Base-by-base conservation (phyloP, 192 early-diverging fungal species). In the Funneliformis geosporum region DNA sequence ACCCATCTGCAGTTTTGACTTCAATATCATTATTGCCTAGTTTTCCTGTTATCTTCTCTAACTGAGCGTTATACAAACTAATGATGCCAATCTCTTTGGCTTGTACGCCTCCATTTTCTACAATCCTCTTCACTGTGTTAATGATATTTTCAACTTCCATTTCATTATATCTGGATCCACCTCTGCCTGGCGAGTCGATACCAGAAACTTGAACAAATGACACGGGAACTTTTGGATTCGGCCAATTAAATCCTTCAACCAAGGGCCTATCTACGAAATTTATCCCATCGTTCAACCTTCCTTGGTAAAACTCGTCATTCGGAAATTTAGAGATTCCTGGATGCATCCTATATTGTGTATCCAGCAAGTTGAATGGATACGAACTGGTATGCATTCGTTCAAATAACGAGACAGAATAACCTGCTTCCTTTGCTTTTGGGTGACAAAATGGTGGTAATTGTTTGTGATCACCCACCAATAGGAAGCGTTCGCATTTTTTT, bases 61-160 rank as follows among this genome's bases (percentile, higher is more conserved):
- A 25, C 61, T 64, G 61, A 25, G 61, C 61, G 9, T 18, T 23
- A 64, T 64, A 64, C 61, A 64, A 64, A 64, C 61, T 64, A 64
- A 64, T 64, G 23, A 64, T 64, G 61, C 61, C 61, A 23, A 64
- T 25, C 0, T 64, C 61, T 5, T 64, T 9, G 0, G 61, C n/a
- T 10, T 9, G n/a, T 0, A 64, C 61, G 9, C 23, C 23, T 25
- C 61, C 61, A 23, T 21, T 25, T 64, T 64, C 61, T 64, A 25
- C 23, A 64, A 64, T 25, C 21, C 8, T 18, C 25, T 64, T 25
- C 23, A 64, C 23, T 23, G 10, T 64, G 4, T 25, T 64, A 25
- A 64, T 25, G 21, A 64, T 23, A 23, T 25, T 25, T 10, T 64
- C 9, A 23, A 64, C 61, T 2, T 64, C 61, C 9, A 4, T 25